phyloP scores from a whole-genome alignment of 768 basidiomycete genomes.

The Boletus sensibilis region DNA sequence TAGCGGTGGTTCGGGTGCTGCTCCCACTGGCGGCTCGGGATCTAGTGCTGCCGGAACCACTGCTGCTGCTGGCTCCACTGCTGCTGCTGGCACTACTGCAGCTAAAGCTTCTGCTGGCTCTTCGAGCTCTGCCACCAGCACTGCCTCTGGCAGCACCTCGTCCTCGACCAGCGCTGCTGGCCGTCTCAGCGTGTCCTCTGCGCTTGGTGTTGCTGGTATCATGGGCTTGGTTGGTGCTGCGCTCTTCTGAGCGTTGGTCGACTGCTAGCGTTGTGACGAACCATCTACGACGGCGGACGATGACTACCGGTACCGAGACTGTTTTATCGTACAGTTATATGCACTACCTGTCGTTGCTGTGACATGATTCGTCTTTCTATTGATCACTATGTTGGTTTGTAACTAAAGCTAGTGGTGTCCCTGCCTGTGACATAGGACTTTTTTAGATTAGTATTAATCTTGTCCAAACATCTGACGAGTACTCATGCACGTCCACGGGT shows the following conservation, averaged over 20 bases:
- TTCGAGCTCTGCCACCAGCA: conserved; percentile 11
- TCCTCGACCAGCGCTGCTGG: conserved; percentile 34
- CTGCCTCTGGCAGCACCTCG: conserved; percentile 27
- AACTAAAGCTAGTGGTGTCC: conserved; percentile 2
- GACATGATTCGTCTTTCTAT: conserved; percentile 5
- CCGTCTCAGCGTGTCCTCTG: conserved; percentile 29
- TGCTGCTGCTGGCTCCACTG: not conserved
- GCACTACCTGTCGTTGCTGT: conserved; percentile 19
- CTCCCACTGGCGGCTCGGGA: conserved; percentile 9
- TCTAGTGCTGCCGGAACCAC: not conserved
- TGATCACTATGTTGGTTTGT: conserved; percentile 20
- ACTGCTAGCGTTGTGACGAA: conserved; percentile 5
- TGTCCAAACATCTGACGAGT: not conserved
- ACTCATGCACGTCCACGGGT: too few relatives aligned
- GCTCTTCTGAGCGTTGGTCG: conserved; percentile 38
- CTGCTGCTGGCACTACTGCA: not conserved
- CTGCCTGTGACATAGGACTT: conserved; percentile 10
- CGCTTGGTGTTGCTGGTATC: conserved; percentile 47
- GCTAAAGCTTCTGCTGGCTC: not conserved
- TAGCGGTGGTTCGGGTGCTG: not conserved
- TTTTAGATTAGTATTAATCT: not conserved
- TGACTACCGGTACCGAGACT: conserved; percentile 6
- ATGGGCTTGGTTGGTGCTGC: conserved; percentile 52
- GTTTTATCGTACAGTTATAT: conserved; percentile 18
- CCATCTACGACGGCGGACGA: conserved; percentile 14